Percentiles rank a stretch among this genome's conserved stretches.
phyloP scores from a whole-genome alignment of 2,329 filamentous ascomycete genomes.

The Chalara sp. region DNA sequence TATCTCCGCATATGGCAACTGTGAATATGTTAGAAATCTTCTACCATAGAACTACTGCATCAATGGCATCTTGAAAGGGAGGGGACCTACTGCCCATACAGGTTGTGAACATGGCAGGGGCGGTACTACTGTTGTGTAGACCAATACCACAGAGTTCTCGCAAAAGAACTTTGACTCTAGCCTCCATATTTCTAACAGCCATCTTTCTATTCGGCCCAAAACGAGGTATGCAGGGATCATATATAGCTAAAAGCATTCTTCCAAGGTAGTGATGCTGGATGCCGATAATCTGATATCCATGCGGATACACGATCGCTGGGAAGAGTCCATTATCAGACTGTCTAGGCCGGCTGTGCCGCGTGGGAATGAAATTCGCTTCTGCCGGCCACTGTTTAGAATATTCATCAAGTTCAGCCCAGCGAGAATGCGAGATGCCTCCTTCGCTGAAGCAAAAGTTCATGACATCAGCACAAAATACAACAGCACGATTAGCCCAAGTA shows the following conservation, averaged over 20 bases:
- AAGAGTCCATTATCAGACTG: background rate
- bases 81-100: conserved; percentile 38
- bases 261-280: conserved; percentile 54
- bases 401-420: conserved; percentile 39
- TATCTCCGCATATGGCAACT: conserved; percentile 35
- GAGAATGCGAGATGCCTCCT: conserved; percentile 22
- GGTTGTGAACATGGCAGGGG: conserved; percentile 49
- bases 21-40: background rate
- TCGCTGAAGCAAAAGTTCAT: conserved; percentile 55
- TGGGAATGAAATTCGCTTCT: conserved; percentile 44
- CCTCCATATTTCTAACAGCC: conserved; percentile 33
- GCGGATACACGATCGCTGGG: background rate
- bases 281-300: conserved; percentile 40
- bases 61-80: conserved; percentile 40
- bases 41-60: no score
- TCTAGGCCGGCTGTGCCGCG: conserved; percentile 26
- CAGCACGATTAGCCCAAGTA: conserved; percentile 53
- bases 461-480: conserved; percentile 57
- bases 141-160: conserved; percentile 52
- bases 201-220: conserved; percentile 36
- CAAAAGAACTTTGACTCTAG: conserved; percentile 30
- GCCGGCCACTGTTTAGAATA: conserved; percentile 41
- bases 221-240: conserved; percentile 46
- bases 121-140: conserved; percentile 45
- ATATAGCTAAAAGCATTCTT: conserved; percentile 47